phyloP scores from a whole-genome alignment of 2,329 filamentous ascomycete genomes.

The Raffaelea deltoideospora region DNA sequence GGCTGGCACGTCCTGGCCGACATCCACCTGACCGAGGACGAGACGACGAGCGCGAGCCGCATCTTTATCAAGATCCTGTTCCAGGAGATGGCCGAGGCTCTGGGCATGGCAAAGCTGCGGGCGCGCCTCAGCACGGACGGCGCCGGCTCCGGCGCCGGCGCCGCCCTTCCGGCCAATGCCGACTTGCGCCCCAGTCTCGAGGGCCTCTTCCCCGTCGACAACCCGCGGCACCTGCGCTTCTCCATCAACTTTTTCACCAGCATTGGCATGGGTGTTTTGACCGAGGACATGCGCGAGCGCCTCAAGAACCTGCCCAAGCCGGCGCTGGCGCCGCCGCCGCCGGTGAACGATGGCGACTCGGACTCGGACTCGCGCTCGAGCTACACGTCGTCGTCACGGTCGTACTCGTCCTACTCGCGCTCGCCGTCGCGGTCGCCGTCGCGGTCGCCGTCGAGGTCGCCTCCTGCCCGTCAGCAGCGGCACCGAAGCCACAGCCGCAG shows the following conservation, averaged over 20 bases:
- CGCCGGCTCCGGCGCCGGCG: neutral
- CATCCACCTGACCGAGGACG: slow-evolving; percentile 87
- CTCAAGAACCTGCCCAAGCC: slow-evolving; percentile 85
- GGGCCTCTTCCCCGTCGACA: slow-evolving; percentile 81
- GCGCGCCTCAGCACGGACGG: slow-evolving; percentile 61
- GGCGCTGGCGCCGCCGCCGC: slow-evolving; percentile 36
- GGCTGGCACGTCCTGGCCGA: slow-evolving; percentile 80
- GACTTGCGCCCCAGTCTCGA: slow-evolving; percentile 58
- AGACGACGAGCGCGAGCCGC: slow-evolving; percentile 88
- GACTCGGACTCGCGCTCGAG: slow-evolving; percentile 62
- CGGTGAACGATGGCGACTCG: slow-evolving; percentile 15
- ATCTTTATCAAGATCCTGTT: slow-evolving; percentile 99
- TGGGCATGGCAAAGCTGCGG: slow-evolving; percentile 69
- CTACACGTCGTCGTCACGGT: slow-evolving; percentile 62
- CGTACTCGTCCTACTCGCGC: slow-evolving; percentile 40
- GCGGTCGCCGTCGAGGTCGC: neutral
- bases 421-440: slow-evolving; percentile 9
- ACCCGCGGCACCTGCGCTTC: slow-evolving; percentile 81
- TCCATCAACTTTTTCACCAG: slow-evolving; percentile 99
- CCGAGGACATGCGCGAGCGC: slow-evolving; percentile 86
- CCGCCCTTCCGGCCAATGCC: neutral
- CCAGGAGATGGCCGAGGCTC: slow-evolving; percentile 75
- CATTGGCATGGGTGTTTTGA: slow-evolving; percentile 88
- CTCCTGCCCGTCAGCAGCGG: neutral
- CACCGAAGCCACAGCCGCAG: slow-evolving; percentile 11